These are phyloP conservation scores for Rosellinia necatrix DNA, from an alignment of 2,329 filamentous ascomycete species.

Conservation along the genomic window DNA sequence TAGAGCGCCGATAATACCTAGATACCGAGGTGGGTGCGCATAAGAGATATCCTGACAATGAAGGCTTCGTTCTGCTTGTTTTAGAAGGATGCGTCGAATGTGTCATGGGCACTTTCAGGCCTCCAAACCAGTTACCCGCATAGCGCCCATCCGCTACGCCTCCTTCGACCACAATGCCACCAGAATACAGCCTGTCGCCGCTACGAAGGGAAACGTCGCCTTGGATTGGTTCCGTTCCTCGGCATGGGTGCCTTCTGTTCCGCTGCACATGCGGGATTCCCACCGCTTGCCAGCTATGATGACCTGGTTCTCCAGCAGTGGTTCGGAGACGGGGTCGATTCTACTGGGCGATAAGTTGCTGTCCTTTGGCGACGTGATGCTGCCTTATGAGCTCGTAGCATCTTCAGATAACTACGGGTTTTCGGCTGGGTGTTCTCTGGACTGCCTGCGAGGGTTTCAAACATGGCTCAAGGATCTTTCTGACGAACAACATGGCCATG, in stretches of 20 bases:
- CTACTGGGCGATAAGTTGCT: slow-evolving; percentile 31
- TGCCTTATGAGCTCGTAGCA: slow-evolving; percentile 39
- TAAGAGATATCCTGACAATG: too few species aligned
- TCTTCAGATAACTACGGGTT: neutral
- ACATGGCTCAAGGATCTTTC: slow-evolving; percentile 29
- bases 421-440: neutral
- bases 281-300: slow-evolving; percentile 31
- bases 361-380: slow-evolving; percentile 24
- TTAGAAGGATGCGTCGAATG: slow-evolving; percentile 6
- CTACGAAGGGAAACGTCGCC: slow-evolving; percentile 18
- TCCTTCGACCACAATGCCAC: neutral
- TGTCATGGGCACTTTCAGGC: neutral
- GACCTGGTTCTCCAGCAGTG: slow-evolving; percentile 36
- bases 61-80: too few species aligned
- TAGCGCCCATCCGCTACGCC: neutral
- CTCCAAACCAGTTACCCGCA: neutral
- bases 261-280: slow-evolving; percentile 26
- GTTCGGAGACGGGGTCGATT: slow-evolving; percentile 1
- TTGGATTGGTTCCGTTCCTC: slow-evolving; percentile 30
- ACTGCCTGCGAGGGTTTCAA: slow-evolving; percentile 23
- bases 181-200: neutral
- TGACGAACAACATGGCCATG: neutral
- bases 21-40: too few species aligned
- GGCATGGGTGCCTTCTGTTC: slow-evolving; percentile 31
- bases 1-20: too few species aligned